Evolutionary conservation across 495 filamentous ascomycete species (phyloP), one percentile per base, ranked within the genome.

Genomic region (Penicillium mononematosum): DNA sequence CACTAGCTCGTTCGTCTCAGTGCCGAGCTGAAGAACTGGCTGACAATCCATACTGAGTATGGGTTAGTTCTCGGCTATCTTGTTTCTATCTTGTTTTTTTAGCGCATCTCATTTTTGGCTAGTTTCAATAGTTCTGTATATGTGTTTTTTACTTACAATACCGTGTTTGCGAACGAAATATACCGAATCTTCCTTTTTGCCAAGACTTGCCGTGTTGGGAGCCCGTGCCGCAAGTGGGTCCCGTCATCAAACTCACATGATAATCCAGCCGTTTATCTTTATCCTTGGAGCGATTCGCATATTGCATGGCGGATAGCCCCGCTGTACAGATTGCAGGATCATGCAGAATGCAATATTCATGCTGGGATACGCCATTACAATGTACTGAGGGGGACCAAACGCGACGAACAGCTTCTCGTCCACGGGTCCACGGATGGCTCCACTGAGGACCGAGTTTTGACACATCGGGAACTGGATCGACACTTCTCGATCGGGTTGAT

Each of bases 1-100:
- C 8, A 55, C 52, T 17, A 66, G 65, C 24, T 58, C 63, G 2
- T 68, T 65, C 34, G 65, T 68, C 24, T 51, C 60, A 2, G 56
- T 50, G 31, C 55, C 52, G 31, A 60, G 48, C 57, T 63, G 34
- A 59, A 53, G 19, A 34, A 10, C 20, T 12, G 17, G 20, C 36
- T 3, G 7, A 39, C n/a, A 8, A n/a, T 39, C 36, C 36, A 16
- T 39, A 8, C 36, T 39, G 6, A 17, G 6, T 17, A 17, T 39
- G n/a, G n/a, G 3, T 17, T 39, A 17, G 34, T 4, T 38, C 6
- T n/a, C 34, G n/a, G 5, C 34, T 14, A 16, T n/a, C 31, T 14
- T 34, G 24, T 16, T 43, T 20, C 17, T 29, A 12, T 58, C 41
- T 34, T 46, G 24, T 36, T 22, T 31, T 46, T 46, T 47, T 47